Conservation (phyloP, 257 asterid species). For the Penstemon barbatus region DNA sequence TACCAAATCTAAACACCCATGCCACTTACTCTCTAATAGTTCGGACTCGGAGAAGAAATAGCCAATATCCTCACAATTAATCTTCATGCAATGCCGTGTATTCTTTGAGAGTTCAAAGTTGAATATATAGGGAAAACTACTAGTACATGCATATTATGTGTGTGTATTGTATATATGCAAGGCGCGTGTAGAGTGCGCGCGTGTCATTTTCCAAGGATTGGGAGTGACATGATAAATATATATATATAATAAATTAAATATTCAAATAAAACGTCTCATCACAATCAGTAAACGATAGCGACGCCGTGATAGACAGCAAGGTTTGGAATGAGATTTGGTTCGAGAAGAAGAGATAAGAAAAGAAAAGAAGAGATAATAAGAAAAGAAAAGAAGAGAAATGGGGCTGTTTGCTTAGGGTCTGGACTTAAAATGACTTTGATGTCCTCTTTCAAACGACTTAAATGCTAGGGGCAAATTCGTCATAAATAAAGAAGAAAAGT, state of each 20-base stretch:
- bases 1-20: no score
- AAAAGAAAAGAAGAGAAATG: no score
- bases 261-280: not conserved
- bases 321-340: no score
- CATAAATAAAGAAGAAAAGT: slow-evolving; percentile 13
- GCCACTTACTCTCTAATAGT: no score
- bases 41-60: not conserved
- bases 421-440: not conserved
- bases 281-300: not conserved
- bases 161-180: not conserved
- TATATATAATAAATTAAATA: no score
- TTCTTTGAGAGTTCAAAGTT: not conserved
- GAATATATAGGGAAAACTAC: not conserved
- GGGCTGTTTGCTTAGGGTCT: no score
- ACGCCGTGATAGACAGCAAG: not conserved
- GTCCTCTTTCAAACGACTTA: not conserved
- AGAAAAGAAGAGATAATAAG: no score
- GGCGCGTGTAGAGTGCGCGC: not conserved
- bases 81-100: not conserved
- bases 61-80: not conserved
- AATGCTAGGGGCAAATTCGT: slow-evolving; percentile 25
- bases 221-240: no score
- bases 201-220: not conserved
- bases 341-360: no score
- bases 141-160: not conserved